Percentiles rank a stretch among this genome's conserved stretches.
Evolutionary conservation across 768 basidiomycete genomes (phyloP).

Genomic region (Lyophyllum shimeji): DNA sequence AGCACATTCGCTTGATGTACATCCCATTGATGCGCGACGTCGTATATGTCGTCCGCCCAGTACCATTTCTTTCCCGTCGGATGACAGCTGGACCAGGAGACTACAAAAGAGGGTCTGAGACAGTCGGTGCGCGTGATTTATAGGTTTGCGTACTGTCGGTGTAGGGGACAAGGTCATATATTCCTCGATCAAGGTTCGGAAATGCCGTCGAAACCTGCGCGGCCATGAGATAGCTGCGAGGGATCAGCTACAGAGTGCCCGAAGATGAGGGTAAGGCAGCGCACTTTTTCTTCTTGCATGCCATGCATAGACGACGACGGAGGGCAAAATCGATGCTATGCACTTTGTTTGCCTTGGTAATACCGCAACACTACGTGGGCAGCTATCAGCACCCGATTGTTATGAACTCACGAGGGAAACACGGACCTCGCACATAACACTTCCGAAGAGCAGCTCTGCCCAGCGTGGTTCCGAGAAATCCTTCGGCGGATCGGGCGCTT

Average conservation of each 20-base stretch:
- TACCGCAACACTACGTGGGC: constrained; percentile 8
- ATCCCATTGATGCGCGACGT: constrained; percentile 18
- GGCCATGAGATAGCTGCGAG: constrained; percentile 25
- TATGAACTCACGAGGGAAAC: neutral
- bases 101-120: constrained; percentile 14
- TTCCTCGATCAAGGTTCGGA: constrained; percentile 23
- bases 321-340: constrained; percentile 24
- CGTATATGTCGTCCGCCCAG: constrained; percentile 30
- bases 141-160: constrained; percentile 25
- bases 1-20: constrained; percentile 13
- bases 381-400: neutral
- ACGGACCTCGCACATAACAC: constrained; percentile 23
- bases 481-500: constrained; percentile 20
- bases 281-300: constrained; percentile 28
- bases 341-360: constrained; percentile 6
- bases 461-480: constrained; percentile 27
- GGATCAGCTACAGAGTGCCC: neutral
- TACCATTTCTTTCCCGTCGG: constrained; percentile 28
- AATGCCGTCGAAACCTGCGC: constrained; percentile 23
- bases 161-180: constrained; percentile 29
- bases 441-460: constrained; percentile 26
- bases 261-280: neutral
- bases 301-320: constrained; percentile 23
- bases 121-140: neutral
- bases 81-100: constrained; percentile 27